These are phyloP conservation scores for Arthroderma sp. DNA, from an alignment of 2,329 filamentous ascomycete genomes.

Conservation along the genomic window DNA sequence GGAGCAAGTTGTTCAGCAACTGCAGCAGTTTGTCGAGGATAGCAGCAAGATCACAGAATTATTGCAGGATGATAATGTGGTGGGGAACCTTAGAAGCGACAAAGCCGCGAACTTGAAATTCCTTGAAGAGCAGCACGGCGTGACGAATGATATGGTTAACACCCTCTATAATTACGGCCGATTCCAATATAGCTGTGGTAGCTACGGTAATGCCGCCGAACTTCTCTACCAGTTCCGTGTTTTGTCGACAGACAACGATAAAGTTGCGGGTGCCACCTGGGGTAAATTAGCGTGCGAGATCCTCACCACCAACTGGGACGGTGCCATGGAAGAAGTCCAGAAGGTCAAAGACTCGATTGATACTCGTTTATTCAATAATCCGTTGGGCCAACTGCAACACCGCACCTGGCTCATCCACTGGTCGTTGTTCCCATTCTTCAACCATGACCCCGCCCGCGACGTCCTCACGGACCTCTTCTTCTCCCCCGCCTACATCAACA, in stretches of 20 bases:
- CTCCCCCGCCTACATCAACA: constrained; percentile 96
- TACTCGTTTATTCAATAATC: constrained; percentile 89
- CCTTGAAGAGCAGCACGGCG: constrained; percentile 89
- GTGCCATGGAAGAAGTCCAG: constrained; percentile 75
- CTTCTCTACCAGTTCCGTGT: constrained; percentile 96
- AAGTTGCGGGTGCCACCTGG: constrained; percentile 90
- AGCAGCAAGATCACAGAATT: constrained; percentile 80
- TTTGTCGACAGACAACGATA: constrained; percentile 95
- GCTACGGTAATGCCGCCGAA: constrained; percentile 80
- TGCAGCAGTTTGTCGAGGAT: constrained; percentile 74
- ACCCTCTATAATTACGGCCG: constrained; percentile 90
- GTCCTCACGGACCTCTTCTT: constrained; percentile 92
- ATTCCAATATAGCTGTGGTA: constrained; percentile 95
- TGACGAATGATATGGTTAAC: constrained; percentile 91
- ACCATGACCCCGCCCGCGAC: constrained; percentile 84
- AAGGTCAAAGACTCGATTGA: constrained; percentile 90
- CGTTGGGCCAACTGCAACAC: constrained; percentile 87
- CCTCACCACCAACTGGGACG: constrained; percentile 88
- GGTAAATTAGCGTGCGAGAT: constrained; percentile 96
- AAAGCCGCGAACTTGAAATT: constrained; percentile 99
- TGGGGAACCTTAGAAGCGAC: constrained; percentile 82
- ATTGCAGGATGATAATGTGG: constrained; percentile 75
- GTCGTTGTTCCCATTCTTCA: constrained; percentile 97
- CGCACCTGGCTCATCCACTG: constrained; percentile 97
- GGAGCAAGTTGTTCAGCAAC: constrained; percentile 69